These are phyloP conservation scores for Smithsoniella earleae DNA, from an alignment of 163 green algal species.

Conservation along the genomic window DNA sequence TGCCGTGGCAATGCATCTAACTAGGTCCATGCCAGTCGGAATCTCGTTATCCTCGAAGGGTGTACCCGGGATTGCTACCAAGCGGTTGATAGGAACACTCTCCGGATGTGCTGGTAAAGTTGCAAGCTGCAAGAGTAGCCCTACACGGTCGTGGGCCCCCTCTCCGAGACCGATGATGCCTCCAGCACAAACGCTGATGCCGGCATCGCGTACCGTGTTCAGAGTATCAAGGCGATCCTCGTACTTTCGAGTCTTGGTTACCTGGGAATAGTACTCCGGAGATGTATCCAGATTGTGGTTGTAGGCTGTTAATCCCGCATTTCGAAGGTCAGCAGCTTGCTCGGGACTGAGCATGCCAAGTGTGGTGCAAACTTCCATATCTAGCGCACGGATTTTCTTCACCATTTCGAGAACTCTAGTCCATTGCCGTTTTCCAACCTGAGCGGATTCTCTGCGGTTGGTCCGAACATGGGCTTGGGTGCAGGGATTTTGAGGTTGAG, in stretches of 20 bases:
- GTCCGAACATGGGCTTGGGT: no score
- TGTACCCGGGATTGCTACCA: slow-evolving; percentile 82
- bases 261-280: slow-evolving; percentile 87
- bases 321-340: slow-evolving; percentile 75
- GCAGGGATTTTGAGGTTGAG: no score
- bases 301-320: slow-evolving; percentile 95
- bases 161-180: slow-evolving; percentile 98
- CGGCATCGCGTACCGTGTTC: slow-evolving; percentile 73
- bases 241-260: slow-evolving; percentile 91
- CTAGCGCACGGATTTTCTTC: slow-evolving; percentile 53
- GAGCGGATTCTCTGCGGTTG: no score
- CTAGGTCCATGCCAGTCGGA: slow-evolving; percentile 68
- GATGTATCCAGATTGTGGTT: slow-evolving; percentile 99
- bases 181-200: slow-evolving; percentile 92
- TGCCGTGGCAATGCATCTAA: slow-evolving; percentile 87
- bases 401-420: slow-evolving; percentile 87
- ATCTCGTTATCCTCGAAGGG: slow-evolving; percentile 56
- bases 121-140: slow-evolving; percentile 85
- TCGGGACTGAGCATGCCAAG: slow-evolving; percentile 87
- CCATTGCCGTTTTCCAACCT: slow-evolving; percentile 82
- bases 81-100: slow-evolving; percentile 94
- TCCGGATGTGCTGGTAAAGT: slow-evolving; percentile 94
- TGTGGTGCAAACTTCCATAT: slow-evolving; percentile 95
- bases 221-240: slow-evolving; percentile 88
- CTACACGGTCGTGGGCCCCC: slow-evolving; percentile 58